phyloP scores from a whole-genome alignment of 1,284 basidiomycete genomes.

The Melampsora medusae region DNA sequence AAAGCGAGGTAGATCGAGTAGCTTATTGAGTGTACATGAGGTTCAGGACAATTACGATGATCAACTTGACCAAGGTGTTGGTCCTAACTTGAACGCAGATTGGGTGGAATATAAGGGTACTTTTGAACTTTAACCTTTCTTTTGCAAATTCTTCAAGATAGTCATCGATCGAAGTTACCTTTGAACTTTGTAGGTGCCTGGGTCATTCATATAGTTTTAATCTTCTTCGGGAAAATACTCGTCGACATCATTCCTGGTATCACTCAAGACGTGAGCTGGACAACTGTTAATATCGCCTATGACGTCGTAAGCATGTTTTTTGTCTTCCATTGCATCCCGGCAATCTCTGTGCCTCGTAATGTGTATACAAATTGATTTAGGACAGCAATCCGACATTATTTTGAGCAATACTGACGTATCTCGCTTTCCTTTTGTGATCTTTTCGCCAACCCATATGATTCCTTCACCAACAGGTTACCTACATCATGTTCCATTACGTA shows the following conservation, averaged over 20 bases:
- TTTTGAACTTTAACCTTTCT: conserved; percentile 48
- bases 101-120: conserved; percentile 98
- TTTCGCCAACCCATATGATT: too few species aligned
- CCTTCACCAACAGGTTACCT: conserved; percentile 71
- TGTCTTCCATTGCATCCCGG: not conserved
- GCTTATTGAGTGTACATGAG: conserved; percentile 55
- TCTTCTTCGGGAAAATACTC: conserved; percentile 82
- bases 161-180: not conserved
- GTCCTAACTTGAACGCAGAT: conserved; percentile 81
- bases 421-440: not conserved
- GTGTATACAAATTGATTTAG: too few species aligned
- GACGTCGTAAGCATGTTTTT: conserved; percentile 67
- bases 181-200: conserved; percentile 71
- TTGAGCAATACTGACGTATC: too few species aligned
- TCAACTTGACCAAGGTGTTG: conserved; percentile 55
- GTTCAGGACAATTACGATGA: conserved; percentile 57
- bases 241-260: conserved; percentile 93
- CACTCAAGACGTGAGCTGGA: conserved; percentile 92
- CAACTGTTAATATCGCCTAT: conserved; percentile 86
- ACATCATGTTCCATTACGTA: conserved; percentile 98
- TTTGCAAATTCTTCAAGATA: not conserved
- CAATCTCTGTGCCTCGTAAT: too few species aligned
- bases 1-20: conserved; percentile 26
- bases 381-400: too few species aligned
- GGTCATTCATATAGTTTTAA: conserved; percentile 94